Evolutionary conservation across 768 basidiomycete genomes (phyloP), one percentile per base, ranked within the genome.

Genomic region (Daedaleopsis sinensis): DNA sequence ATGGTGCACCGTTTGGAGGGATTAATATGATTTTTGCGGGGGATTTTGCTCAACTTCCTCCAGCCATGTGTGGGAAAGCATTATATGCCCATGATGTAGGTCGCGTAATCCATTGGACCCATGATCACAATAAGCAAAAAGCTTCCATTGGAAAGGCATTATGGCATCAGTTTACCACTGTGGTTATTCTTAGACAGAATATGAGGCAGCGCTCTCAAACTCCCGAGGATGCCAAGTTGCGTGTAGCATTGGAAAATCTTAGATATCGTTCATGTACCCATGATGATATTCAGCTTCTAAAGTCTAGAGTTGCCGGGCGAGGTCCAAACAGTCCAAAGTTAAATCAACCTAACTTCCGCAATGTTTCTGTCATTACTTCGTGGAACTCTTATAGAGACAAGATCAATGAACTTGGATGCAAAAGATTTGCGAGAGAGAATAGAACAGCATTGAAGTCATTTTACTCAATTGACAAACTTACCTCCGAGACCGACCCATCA

Each of bases 11-110:
- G 1, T 79, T 76, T 67, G 77, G 76, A 32, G 76, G 77, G 0
- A 66, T 77, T 23, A 77, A 77, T 57, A 72, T 81, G 46, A 75
- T 80, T 23, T 72, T 80, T 62, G 76, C 79, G 18, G 78, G 79
- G n/a, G 80, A 81, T 55, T 80, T 80, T 74, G 78, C 27, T 32
- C 27, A 32, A 32, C 27, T 32, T 32, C 4, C 27, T 32, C 27
- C 27, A 32, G 27, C 27, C 27, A 32, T 32, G 27, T 3, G 27
- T 32, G 27, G 27, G 7, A 32, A 32, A 32, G 27, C 27, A 32
- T 32, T 32, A 32, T 32, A 32, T 32, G 27, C 27, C 27, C 27
- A 32, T 32, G 27, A 32, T 32, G 27, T 32, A 32, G 27, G 27
- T 3, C 27, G 27, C 7, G 27, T 32, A 32, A 32, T 32, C 27